A percentile compares a stretch with the other conserved stretches of the same genome.
Conservation (phyloP, 495 filamentous ascomycete species). For the Beverwykella pulmonaria region DNA sequence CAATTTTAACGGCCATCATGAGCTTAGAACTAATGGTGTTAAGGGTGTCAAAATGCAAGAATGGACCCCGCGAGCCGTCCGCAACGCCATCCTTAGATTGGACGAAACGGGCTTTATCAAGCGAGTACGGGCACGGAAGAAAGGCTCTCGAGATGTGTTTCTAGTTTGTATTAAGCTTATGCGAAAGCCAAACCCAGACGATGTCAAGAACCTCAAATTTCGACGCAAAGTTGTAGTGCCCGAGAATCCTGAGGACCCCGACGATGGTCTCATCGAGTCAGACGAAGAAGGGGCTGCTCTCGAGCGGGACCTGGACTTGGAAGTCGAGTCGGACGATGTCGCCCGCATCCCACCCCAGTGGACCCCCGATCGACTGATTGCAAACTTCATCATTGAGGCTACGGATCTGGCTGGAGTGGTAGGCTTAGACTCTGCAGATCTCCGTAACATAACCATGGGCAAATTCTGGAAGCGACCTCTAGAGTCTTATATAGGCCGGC, state of each 20-base stretch:
- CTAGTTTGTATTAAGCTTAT: constrained; percentile 71
- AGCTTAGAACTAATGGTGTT: neutral
- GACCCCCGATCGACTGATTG: constrained; percentile 55
- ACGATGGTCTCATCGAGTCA: constrained; percentile 27
- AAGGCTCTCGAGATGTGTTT: constrained; percentile 47
- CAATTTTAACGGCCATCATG: neutral
- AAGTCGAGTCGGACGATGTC: constrained; percentile 28
- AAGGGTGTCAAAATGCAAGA: constrained; percentile 19
- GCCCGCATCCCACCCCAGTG: constrained; percentile 54
- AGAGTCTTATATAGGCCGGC: constrained; percentile 57
- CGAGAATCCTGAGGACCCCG: neutral
- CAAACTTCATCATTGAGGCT: constrained; percentile 59
- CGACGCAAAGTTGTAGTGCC: neutral
- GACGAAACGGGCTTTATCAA: constrained; percentile 67
- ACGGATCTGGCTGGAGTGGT: constrained; percentile 54
- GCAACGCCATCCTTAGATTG: constrained; percentile 50
- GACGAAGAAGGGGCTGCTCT: constrained; percentile 41
- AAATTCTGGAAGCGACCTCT: constrained; percentile 60
- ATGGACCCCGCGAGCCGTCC: constrained; percentile 20
- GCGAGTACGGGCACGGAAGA: constrained; percentile 65
- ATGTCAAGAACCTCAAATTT: constrained; percentile 58
- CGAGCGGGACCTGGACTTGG: constrained; percentile 34
- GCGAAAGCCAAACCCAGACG: constrained; percentile 68
- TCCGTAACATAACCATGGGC: constrained; percentile 57
- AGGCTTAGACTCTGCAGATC: constrained; percentile 57